Base-by-base conservation (phyloP, 2,329 filamentous ascomycete genomes). In the Cladosporium sp. region DNA sequence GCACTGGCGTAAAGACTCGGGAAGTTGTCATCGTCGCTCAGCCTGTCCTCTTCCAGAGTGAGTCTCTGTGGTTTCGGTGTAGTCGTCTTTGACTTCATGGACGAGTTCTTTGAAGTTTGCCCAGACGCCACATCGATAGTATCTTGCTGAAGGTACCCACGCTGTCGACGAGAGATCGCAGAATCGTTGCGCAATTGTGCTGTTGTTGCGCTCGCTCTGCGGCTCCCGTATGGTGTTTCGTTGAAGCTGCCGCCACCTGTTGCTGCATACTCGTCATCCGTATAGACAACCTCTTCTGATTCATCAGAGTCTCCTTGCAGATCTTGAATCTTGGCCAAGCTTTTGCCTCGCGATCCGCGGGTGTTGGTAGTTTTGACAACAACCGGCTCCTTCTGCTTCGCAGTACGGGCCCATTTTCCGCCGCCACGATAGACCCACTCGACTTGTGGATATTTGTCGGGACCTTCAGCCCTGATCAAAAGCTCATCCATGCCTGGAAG, bases 351-450 rank as follows among this genome's bases (percentile, higher is more conserved):
- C 30, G 49, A 55, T n/a, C 32, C 51, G 12, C 61, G 61, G 5
- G 26, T 44, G 15, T 47, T 47, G 14, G 59, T 34, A 6, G 26
- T 18, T 5, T 62, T 62, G 28, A 47, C 30, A 14, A 62, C 59
- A 3, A 28, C 32, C 6, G 34, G 26, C 28, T 55, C 51, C 24
- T 55, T 64, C 14, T 44, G 30, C 66, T 77, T 77, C 4, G 71
- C 68, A 41, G 71, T 62, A 32, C 72, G 65, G 51, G 71, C 69
- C 73, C 74, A 76, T 59, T 76, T 77, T 14, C 75, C 74, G 32
- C 75, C 75, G 10, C 75, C 75, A 34, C 74, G 71, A 51, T 77
- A 77, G 49, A 71, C 54, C 74, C 74, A 77, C 4, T 66, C 65
- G 24, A 74, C 65, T 12, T 71, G 55, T 5, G 74, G 75, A 64